phyloP scores from a whole-genome alignment of 2,329 filamentous ascomycete species.

The Ceratocystis cacaofunesta region DNA sequence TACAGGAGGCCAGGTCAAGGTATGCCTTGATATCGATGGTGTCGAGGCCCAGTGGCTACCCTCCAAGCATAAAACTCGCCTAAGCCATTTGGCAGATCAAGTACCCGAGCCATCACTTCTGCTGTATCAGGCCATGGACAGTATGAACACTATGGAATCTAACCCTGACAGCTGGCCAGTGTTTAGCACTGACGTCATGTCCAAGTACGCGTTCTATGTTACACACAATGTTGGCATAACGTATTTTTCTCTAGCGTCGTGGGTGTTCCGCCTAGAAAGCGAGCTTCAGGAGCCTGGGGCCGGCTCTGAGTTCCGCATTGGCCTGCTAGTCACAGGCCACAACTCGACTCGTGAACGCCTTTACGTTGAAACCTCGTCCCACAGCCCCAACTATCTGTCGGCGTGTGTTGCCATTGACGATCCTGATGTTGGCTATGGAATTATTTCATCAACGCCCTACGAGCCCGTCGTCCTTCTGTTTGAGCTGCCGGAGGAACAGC shows the following conservation, averaged over 20 bases:
- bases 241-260: slow-evolving; percentile 43
- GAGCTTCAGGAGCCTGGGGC: slow-evolving; percentile 42
- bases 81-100: slow-evolving; percentile 27
- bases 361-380: slow-evolving; percentile 37
- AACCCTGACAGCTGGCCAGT: slow-evolving; percentile 45
- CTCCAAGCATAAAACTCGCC: slow-evolving; percentile 37
- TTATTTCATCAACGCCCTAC: slow-evolving; percentile 43
- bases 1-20: slow-evolving; percentile 43
- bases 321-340: slow-evolving; percentile 43
- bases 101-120: slow-evolving; percentile 35
- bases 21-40: slow-evolving; percentile 47
- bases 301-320: slow-evolving; percentile 46
- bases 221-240: slow-evolving; percentile 47
- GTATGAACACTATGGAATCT: slow-evolving; percentile 39
- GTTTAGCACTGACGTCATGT: slow-evolving; percentile 45
- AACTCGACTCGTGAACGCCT: slow-evolving; percentile 41
- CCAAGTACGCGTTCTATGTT: slow-evolving; percentile 48
- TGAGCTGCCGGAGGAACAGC: slow-evolving; percentile 40
- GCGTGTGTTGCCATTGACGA: slow-evolving; percentile 41
- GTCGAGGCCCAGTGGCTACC: slow-evolving; percentile 53
- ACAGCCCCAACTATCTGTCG: slow-evolving; percentile 35
- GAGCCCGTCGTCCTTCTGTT: slow-evolving; percentile 45
- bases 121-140: slow-evolving; percentile 49
- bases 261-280: slow-evolving; percentile 49
- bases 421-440: slow-evolving; percentile 48